Evolutionary conservation across 2,329 filamentous ascomycete species (phyloP), one percentile per base, ranked within the genome.

Genomic region (Grosmannia huntii): DNA sequence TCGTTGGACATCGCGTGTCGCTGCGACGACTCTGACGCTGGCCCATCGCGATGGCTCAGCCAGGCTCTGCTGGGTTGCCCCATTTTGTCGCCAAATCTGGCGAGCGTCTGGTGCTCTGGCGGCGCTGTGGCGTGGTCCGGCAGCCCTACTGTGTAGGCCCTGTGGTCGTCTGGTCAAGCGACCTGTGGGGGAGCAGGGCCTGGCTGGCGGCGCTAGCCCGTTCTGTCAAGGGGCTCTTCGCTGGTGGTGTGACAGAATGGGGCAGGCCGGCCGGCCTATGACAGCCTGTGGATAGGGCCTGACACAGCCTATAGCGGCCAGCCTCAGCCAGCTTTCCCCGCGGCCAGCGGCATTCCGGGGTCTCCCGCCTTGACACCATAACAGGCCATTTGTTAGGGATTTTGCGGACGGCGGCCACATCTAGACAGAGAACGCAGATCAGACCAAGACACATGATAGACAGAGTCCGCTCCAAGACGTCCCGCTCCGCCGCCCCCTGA

Each of bases 101-200:
- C 21, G 44, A 21, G 21, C 4, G 44, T 56, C 44, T 28, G n/a
- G 14, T 56, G 54, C 44, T 51, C 25, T 19, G 23, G 21, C 12
- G 48, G 12, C 48, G 21, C 53, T 31, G 54, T 56, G 54, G 54
- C 54, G 54, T 56, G 54, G 54, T 56, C 41, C 12, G 58, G 85
- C 53, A 25, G n/a, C 21, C 46, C 46, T 49, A 21, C 41, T 44
- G 41, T 7, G 16, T 2, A 19, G 41, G 6, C 41, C 16, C 19
- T n/a, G 41, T 44, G 19, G 41, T 3, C 41, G 16, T 10, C 41
- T 44, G 41, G 41, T 44, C 41, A 44, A 44, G 41, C 41, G 41
- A 44, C 41, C 41, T 44, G 41, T 44, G 19, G 19, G 36, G 19
- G 19, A 19, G 19, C 41, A 44, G 16, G 16, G 41, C 41, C 38